Evolutionary conservation across 78 protist genomes (phyloP), one percentile per base, ranked within the genome.

Genomic region (Dictyostelium intermedium): DNA sequence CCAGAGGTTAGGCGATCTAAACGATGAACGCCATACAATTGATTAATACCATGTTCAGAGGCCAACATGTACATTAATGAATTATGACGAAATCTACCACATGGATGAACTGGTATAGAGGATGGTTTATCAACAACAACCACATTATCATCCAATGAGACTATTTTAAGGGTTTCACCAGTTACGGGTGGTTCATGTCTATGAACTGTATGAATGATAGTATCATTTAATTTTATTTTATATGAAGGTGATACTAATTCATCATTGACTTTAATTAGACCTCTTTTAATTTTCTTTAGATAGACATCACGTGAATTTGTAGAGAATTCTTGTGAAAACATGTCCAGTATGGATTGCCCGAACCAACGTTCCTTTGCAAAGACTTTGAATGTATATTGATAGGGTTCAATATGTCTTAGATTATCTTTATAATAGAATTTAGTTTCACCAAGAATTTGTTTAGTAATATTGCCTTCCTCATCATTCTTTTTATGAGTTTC

Each of bases 141-240:
- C 3, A 96, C 27, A n/a, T 96, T 97, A n/a, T 91, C 96, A 9
- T 92, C 84, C 1, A 81, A 85, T 16, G 72, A 85, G 0, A 97
- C 39, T 5, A 35, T 53, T 13, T 76, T 69, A 35, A 92, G 56
- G 2, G 78, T 2, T 20, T 61, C 25, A 27, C 56, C 97, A 16
- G 74, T 41, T 11, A 98, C 96, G 9, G 98, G 98, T 20, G 96
- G 96, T 77, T 98, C 99, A 84, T 98, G 99, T 41, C 99, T 97
- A 61, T 98, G 99, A 14, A 95, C 91, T 4, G 25, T 32, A 81
- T 98, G 98, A 32, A 32, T 34, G 20, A 97, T 76, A 7, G 14
- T 18, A 50, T 97, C 95, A 45, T 74, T 80, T 43, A 80, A 25
- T 14, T 14, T 69, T 5, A 95, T 8, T 4, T 39, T 69, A 5